Base-by-base conservation (phyloP, 1,284 basidiomycete genomes). In the Cryptococcus depauperatus region DNA sequence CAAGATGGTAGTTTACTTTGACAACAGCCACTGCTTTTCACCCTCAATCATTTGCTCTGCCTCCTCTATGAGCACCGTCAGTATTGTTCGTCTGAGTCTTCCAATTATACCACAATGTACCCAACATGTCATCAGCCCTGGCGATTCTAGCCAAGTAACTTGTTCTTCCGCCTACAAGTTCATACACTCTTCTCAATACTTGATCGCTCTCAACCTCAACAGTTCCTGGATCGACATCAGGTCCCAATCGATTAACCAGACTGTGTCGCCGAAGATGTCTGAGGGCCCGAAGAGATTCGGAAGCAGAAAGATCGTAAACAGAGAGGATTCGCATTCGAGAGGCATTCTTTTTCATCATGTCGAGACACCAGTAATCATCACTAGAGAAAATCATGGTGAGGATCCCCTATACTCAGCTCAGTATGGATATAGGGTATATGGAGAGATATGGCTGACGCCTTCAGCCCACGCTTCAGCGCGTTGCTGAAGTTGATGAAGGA, bases 381-480 rank as follows among this genome's bases (percentile, higher is more conserved):
- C 81, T 81, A 60, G 75, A 83, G 67, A 90, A 88, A 3, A 90
- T 79, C 68, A 86, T 75, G 2, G 83, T 85, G 56, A 84, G 66
- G 44, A 85, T 83, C 21, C 83, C 83, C 85, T 59, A 34, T 8
- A 13, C 23, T 48, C 21, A 22, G 45, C 50, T 32, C 51, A 19
- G 18, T 46, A 27, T 50, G 44, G 48, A 32, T 43, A 16, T n/a
- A 16, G 4, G 8, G 4, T 4, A 14, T 16, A 19, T 22, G 10
- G 16, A 22, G 29, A 30, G n/a, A 14, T 18, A 21, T 6, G 14
- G 0, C 77, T 55, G 56, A 84, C 85, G 76, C 67, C 81, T 80
- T 83, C 82, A 2, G 84, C 81, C 86, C 88, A 91, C 9, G 80
- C 72, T 64, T 90, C 87, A 4, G 85, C 87, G 37, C 81, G 77